A percentile compares a stretch with the other conserved stretches of the same genome.
These are phyloP conservation scores for Ascochyta viciae-villosae DNA, from an alignment of 2,329 filamentous ascomycete genomes.

Conservation along the genomic window DNA sequence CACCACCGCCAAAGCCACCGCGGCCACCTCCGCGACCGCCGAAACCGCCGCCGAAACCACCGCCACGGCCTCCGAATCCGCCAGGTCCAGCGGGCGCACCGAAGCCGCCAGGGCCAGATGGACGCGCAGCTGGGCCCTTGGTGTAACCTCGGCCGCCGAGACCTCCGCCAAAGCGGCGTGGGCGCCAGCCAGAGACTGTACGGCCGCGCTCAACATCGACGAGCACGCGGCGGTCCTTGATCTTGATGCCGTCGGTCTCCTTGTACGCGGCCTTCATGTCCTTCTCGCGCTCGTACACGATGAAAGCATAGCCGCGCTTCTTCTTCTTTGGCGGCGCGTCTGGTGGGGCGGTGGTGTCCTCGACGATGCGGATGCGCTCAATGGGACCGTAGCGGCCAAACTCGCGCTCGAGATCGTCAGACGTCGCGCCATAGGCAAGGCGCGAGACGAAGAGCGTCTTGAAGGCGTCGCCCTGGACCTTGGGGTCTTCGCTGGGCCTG, in stretches of 20 bases:
- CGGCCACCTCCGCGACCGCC: constrained; percentile 58
- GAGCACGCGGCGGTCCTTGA: constrained; percentile 89
- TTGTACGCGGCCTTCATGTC: constrained; percentile 99
- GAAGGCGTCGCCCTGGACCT: constrained; percentile 91
- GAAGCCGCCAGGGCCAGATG: constrained; percentile 68
- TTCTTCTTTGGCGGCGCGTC: constrained; percentile 64
- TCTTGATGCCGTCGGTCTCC: constrained; percentile 84
- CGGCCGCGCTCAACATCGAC: constrained; percentile 96
- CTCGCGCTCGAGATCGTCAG: constrained; percentile 89
- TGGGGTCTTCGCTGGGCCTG: constrained; percentile 82
- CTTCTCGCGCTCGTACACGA: constrained; percentile 95
- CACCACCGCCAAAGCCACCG: constrained; percentile 50
- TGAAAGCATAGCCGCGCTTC: constrained; percentile 92
- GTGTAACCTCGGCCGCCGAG: constrained; percentile 93
- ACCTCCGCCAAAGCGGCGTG: constrained; percentile 88
- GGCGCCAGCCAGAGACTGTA: constrained; percentile 92
- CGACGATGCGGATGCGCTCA: constrained; percentile 89
- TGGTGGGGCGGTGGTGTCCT: constrained; percentile 75
- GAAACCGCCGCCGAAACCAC: constrained; percentile 56
- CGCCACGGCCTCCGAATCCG: constrained; percentile 57
- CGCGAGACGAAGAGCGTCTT: constrained; percentile 93
- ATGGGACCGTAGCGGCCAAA: constrained; percentile 94
- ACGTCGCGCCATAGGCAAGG: constrained; percentile 86
- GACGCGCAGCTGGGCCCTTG: constrained; percentile 75
- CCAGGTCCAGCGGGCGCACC: constrained; percentile 63